phyloP scores from a whole-genome alignment of 805 yeast genomes.

The Candida gorgasii region DNA sequence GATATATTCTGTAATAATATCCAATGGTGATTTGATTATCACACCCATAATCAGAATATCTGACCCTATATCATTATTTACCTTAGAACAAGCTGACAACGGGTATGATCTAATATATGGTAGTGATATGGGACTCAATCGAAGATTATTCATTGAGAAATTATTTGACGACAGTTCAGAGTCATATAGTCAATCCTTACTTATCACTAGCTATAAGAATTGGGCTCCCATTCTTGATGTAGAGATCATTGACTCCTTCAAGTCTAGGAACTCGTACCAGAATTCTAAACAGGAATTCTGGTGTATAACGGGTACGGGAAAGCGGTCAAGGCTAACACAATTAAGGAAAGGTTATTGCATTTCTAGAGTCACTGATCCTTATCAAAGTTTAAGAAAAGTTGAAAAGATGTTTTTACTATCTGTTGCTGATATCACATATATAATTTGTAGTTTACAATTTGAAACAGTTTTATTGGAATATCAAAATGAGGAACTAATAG shows the following conservation, averaged over 20 bases:
- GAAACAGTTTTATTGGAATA: conserved; percentile 37
- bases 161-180: conserved; percentile 18
- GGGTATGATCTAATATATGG: conserved; percentile 34
- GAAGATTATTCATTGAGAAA: conserved; percentile 31
- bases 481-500: conserved; percentile 25
- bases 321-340: conserved; percentile 32
- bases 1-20: conserved; percentile 29
- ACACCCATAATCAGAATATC: conserved; percentile 36
- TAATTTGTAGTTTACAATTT: conserved; percentile 40
- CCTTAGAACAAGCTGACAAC: conserved; percentile 23
- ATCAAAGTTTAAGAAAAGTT: conserved; percentile 33
- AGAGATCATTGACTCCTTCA: conserved; percentile 30
- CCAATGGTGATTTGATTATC: conserved; percentile 19
- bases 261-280: conserved; percentile 19
- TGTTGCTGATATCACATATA: conserved; percentile 20
- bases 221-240: conserved; percentile 53
- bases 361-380: conserved; percentile 24
- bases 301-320: conserved; percentile 40
- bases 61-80: conserved; percentile 36
- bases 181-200: conserved; percentile 23
- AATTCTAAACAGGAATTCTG: conserved; percentile 41
- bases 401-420: conserved; percentile 19
- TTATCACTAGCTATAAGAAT: conserved; percentile 35
- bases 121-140: conserved; percentile 42
- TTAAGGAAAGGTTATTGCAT: conserved; percentile 34